A percentile compares a stretch with the other conserved stretches of the same genome.
These are phyloP conservation scores for Hevea brasiliensis DNA, from an alignment of 345 rosid species.

Conservation along the genomic window DNA sequence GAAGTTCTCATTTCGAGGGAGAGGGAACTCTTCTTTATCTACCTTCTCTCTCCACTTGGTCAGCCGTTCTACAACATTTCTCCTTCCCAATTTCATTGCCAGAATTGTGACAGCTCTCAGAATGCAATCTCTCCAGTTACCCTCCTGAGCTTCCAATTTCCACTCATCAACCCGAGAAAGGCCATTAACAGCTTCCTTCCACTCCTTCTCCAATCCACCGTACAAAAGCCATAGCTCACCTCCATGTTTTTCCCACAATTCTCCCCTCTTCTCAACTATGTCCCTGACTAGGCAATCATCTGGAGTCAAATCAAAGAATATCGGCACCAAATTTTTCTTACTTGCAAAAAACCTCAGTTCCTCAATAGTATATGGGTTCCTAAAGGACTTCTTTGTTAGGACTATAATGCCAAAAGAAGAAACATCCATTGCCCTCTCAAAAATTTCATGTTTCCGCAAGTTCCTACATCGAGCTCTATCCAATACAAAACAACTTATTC, in stretches of 20 bases:
- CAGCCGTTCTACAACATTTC: conserved; percentile 80
- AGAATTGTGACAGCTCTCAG: conserved; percentile 64
- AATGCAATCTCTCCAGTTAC: conserved; percentile 91
- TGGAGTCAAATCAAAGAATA: conserved; percentile 79
- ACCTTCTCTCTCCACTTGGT: conserved; percentile 82
- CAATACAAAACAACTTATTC: conserved; percentile 82
- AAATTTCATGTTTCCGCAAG: conserved; percentile 59
- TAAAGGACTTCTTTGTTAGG: conserved; percentile 74
- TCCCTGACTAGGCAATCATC: conserved; percentile 91
- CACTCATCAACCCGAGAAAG: conserved; percentile 74
- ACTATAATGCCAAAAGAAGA: conserved; percentile 85
- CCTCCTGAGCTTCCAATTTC: conserved; percentile 89
- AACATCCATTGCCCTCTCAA: conserved; percentile 81
- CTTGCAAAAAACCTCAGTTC: conserved; percentile 71
- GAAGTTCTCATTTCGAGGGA: conserved; percentile 74
- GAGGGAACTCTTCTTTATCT: conserved; percentile 84
- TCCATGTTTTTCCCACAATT: conserved; percentile 89
- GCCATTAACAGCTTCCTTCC: conserved; percentile 84
- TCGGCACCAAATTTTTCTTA: conserved; percentile 88
- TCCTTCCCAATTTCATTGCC: conserved; percentile 79
- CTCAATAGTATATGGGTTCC: conserved; percentile 79
- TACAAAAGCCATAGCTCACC: conserved; percentile 83
- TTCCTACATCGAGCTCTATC: conserved; percentile 76
- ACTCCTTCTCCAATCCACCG: conserved; percentile 87
- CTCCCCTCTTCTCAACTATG: conserved; percentile 91